A percentile compares a stretch with the other conserved stretches of the same genome.
Conservation (phyloP, 2,329 filamentous ascomycete genomes). For the Xylaria sp. region DNA sequence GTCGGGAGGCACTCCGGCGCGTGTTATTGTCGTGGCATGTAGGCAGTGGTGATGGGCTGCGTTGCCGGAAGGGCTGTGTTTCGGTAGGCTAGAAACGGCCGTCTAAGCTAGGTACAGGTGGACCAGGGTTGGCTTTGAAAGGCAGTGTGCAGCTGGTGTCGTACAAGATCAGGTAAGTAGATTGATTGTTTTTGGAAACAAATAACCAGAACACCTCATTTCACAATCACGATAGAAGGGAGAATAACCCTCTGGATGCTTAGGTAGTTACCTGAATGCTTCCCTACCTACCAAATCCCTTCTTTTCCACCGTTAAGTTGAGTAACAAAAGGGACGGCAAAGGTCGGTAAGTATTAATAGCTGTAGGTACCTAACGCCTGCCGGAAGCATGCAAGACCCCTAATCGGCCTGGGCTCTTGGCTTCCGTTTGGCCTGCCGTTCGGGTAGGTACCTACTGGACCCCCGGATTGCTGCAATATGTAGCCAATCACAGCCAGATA, state of each 20-base stretch:
- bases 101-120: background rate
- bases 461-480: too few relatives aligned
- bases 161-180: background rate
- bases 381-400: conserved; percentile 31
- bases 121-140: conserved; percentile 1
- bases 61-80: conserved; percentile 16
- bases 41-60: conserved; percentile 6
- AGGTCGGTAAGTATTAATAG: background rate
- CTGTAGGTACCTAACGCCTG: background rate
- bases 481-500: too few relatives aligned
- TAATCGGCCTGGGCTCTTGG: conserved; percentile 2
- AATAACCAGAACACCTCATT: too few relatives aligned
- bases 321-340: too few relatives aligned
- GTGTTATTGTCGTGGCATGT: conserved; percentile 23
- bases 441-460: too few relatives aligned
- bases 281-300: too few relatives aligned
- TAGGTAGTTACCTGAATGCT: too few relatives aligned
- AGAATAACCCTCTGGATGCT: too few relatives aligned
- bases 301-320: too few relatives aligned
- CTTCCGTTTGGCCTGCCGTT: conserved; percentile 5
- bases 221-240: too few relatives aligned
- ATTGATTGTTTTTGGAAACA: too few relatives aligned
- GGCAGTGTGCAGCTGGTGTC: background rate
- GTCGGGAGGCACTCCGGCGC: conserved; percentile 4
- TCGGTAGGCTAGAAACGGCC: background rate